These are phyloP conservation scores for Yamadazyma atlantica DNA, from an alignment of 1,139 yeast genomes.

Conservation along the genomic window DNA sequence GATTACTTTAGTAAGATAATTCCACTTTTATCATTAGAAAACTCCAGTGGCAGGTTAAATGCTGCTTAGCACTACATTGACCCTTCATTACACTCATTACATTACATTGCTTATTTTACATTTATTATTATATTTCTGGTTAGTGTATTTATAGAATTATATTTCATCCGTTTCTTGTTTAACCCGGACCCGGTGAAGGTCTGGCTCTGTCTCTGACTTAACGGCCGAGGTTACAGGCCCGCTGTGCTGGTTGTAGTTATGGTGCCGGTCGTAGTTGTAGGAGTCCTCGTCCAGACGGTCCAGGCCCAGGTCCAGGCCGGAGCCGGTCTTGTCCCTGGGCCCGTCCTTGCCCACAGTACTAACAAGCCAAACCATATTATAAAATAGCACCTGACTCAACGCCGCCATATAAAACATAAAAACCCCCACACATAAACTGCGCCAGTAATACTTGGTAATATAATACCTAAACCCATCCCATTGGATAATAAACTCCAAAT, in stretches of 20 bases:
- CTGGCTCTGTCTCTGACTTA: too few relatives aligned
- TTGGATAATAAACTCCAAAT: constrained; percentile 24
- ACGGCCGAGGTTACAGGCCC: too few relatives aligned
- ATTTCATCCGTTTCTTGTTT: background rate
- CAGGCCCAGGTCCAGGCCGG: background rate
- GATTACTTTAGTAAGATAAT: constrained; percentile 39
- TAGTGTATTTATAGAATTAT: background rate
- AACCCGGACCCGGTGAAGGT: background rate
- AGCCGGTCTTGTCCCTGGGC: too few relatives aligned
- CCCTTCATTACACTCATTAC: too few relatives aligned
- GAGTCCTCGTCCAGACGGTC: background rate
- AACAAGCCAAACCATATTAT: background rate
- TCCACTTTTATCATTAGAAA: constrained; percentile 43
- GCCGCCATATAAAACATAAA: constrained; percentile 47
- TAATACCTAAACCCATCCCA: constrained; percentile 62
- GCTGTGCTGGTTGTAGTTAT: too few relatives aligned
- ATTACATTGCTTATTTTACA: too few relatives aligned
- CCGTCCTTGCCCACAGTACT: background rate
- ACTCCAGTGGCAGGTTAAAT: constrained; percentile 34
- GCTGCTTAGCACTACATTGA: constrained; percentile 30
- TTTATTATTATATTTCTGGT: too few relatives aligned
- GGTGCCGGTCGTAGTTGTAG: too few relatives aligned
- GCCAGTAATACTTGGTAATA: constrained; percentile 47
- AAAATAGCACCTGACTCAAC: constrained; percentile 13
- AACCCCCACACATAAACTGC: constrained; percentile 52